Evolutionary conservation across 768 basidiomycete genomes (phyloP), one percentile per base, ranked within the genome.

Genomic region (Mycena filopes): DNA sequence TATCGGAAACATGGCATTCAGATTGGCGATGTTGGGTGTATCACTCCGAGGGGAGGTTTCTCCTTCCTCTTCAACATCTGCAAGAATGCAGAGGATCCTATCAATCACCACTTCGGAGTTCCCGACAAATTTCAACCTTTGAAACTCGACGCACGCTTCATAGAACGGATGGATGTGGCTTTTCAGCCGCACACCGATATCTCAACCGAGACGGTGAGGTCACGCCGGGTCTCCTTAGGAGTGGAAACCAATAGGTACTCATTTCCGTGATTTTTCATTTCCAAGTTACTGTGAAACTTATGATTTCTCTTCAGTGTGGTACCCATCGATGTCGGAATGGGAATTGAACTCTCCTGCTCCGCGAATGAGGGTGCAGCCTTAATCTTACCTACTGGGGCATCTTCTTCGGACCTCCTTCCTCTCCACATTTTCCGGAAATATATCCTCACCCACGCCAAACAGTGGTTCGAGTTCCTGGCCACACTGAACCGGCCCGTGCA

Each of bases 51-150:
- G 49, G 49, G 49, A 11, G 49, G 6, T 3, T 50, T 50, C 29
- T 50, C 25, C 20, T 50, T 50, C 29, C 13, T 50, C 26, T 50
- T 50, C 28, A 50, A 50, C 15, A 50, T 50, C 49, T 50, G 49
- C 28, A 3, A 8, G 28, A 10, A 11, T 18, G 49, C 49, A 11
- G 29, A 28, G 2, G 3, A 50, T 26, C 49, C 49, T 5, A 50
- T 50, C 4, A 50, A 50, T 29, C 11, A 11, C 6, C 26, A 13
- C 49, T 29, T 28, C 18, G 49, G 49, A 11, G 49, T 50, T 3
- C 49, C 49, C 7, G 11, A 28, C 3, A 28, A 28, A 10, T 50
- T 50, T 26, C 25, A 31, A 28, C 25, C 5, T 4, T 21, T 50
- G 49, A 11, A 31, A 16, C 29, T 50, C 29, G 49, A 50, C 31